Percentiles rank a stretch among this genome's conserved stretches.
These are phyloP conservation scores for Cyberlindnera veronae DNA, from an alignment of 805 yeast genomes.

Conservation along the genomic window DNA sequence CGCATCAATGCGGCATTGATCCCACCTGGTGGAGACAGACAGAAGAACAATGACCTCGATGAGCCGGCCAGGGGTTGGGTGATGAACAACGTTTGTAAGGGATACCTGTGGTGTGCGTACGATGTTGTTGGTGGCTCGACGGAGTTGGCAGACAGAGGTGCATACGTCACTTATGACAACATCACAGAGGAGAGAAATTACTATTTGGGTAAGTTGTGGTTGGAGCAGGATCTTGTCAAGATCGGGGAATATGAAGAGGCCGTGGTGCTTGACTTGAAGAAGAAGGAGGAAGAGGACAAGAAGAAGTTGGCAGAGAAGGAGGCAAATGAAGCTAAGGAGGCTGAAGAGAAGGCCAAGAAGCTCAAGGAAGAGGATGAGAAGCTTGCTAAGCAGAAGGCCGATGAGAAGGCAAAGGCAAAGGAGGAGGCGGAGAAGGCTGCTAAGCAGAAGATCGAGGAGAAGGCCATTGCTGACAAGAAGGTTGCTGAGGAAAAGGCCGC, in stretches of 20 bases:
- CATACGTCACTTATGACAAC: constrained; percentile 24
- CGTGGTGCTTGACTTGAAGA: constrained; percentile 7
- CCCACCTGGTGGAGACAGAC: constrained; percentile 42
- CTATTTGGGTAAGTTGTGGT: constrained; percentile 30
- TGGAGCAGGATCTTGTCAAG: constrained; percentile 23
- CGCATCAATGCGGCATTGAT: constrained; percentile 44
- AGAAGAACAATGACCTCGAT: constrained; percentile 24
- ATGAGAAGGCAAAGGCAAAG: constrained; percentile 5
- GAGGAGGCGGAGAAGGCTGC: not conserved
- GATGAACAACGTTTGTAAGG: constrained; percentile 45
- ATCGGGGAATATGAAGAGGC: constrained; percentile 17
- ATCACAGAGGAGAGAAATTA: constrained; percentile 21
- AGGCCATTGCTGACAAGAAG: constrained; percentile 1
- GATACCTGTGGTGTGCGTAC: constrained; percentile 62
- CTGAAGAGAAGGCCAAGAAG: constrained; percentile 4
- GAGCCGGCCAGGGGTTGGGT: constrained; percentile 55
- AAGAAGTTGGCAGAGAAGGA: constrained; percentile 1
- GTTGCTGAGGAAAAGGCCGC: not conserved
- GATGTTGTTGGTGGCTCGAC: constrained; percentile 42
- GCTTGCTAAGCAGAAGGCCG: constrained; percentile 4
- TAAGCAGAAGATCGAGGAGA: not conserved
- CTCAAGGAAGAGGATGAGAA: not conserved
- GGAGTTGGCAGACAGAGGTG: constrained; percentile 26
- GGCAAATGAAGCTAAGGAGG: not conserved
- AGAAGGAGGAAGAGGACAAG: constrained; percentile 3